A percentile compares a stretch with the other conserved stretches of the same genome.
Evolutionary conservation across 805 yeast species (phyloP).

Genomic region (Soucietia sequanensis): DNA sequence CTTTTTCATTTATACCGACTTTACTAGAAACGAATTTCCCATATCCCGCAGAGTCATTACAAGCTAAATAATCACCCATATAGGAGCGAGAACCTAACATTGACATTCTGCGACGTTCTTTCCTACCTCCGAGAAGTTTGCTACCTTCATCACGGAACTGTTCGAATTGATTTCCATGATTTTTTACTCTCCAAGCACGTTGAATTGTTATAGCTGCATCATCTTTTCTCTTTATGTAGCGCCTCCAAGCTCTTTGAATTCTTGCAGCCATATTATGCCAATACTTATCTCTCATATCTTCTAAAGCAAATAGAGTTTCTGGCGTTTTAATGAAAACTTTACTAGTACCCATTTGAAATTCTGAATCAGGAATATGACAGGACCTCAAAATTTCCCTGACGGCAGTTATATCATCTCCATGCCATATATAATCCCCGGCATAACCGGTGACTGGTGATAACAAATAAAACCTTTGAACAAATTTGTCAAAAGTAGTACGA

Average conservation of each 20-base stretch:
- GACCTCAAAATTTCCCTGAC: conserved; percentile 49
- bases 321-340: conserved; percentile 96
- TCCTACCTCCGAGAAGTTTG: conserved; percentile 63
- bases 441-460: conserved; percentile 88
- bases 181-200: conserved; percentile 75
- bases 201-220: conserved; percentile 85
- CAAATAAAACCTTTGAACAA: conserved; percentile 89
- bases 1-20: conserved; percentile 64
- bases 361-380: conserved; percentile 69
- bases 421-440: conserved; percentile 72
- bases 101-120: conserved; percentile 88
- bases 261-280: conserved; percentile 99
- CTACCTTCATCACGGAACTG: conserved; percentile 85
- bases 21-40: conserved; percentile 76
- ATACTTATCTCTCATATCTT: conserved; percentile 92
- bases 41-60: conserved; percentile 65
- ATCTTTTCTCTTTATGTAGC: conserved; percentile 72
- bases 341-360: conserved; percentile 88
- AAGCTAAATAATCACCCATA: conserved; percentile 91
- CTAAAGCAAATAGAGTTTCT: conserved; percentile 91
- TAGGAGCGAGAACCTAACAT: conserved; percentile 83
- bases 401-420: conserved; percentile 53
- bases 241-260: conserved; percentile 96
- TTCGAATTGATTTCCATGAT: conserved; percentile 78
- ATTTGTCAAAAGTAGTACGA: conserved; percentile 93